Percentiles rank a stretch among this genome's conserved stretches.
Conservation (phyloP, 768 basidiomycete species). For the Cyathus striatus region DNA sequence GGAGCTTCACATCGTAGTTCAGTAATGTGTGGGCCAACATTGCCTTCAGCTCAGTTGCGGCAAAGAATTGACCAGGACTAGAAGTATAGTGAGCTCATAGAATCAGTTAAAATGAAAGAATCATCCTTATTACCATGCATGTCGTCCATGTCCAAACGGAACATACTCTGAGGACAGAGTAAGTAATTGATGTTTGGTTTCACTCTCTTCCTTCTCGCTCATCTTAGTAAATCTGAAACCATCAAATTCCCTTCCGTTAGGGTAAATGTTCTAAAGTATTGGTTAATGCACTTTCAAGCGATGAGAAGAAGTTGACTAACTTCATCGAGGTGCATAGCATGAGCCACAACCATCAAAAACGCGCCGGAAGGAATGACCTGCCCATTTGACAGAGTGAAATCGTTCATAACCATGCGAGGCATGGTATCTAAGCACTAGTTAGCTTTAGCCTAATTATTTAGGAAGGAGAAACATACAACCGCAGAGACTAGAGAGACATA, state of each 20-base stretch:
- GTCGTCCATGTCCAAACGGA: conserved; percentile 32
- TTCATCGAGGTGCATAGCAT: conserved; percentile 15
- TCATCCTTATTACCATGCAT: conserved; percentile 20
- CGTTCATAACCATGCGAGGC: conserved; percentile 13
- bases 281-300: not conserved
- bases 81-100: not conserved
- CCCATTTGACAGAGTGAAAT: conserved; percentile 23
- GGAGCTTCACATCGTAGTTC: conserved; percentile 34
- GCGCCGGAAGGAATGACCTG: conserved; percentile 19
- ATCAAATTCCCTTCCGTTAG: conserved; percentile 35
- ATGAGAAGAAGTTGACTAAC: conserved; percentile 5
- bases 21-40: conserved; percentile 33
- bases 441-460: not conserved
- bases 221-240: conserved; percentile 42
- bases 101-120: not conserved
- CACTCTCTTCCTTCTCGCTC: conserved; percentile 23
- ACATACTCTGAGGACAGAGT: conserved; percentile 23
- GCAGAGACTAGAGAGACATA: conserved; percentile 19
- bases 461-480: not conserved
- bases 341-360: conserved; percentile 14
- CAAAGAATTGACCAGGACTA: conserved; percentile 40
- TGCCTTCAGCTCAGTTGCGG: conserved; percentile 38
- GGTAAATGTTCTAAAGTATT: conserved; percentile 26
- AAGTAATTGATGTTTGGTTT: conserved; percentile 27
- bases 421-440: conserved; percentile 11